phyloP scores from a whole-genome alignment of 352 stramenopile species.

The Hyaloperonospora arabidopsidis region DNA sequence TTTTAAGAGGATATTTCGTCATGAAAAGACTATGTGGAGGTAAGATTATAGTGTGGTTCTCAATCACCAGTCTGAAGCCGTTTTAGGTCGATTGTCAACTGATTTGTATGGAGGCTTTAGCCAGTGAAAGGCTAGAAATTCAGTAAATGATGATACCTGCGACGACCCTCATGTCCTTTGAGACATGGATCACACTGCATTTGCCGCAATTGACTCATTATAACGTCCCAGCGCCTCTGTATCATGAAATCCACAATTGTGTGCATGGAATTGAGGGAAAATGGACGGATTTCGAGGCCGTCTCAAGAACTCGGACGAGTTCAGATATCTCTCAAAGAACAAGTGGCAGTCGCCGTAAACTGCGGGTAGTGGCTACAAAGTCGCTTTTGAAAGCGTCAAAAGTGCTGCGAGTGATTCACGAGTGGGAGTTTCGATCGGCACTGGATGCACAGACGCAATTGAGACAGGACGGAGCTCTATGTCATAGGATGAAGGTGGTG shows the following conservation, averaged over 20 bases:
- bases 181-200: conserved; percentile 34
- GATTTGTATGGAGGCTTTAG: too few relatives aligned
- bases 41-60: too few relatives aligned
- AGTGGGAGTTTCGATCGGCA: conserved; percentile 37
- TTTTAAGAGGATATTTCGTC: too few relatives aligned
- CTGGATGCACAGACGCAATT: conserved; percentile 35
- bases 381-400: conserved; percentile 11
- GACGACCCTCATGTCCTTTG: too few relatives aligned
- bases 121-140: too few relatives aligned
- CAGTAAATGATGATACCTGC: too few relatives aligned
- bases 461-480: conserved; percentile 17
- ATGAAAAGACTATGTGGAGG: too few relatives aligned
- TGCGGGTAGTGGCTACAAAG: conserved; percentile 19
- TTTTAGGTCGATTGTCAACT: too few relatives aligned
- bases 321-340: neutral
- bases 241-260: conserved; percentile 31
- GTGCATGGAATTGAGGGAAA: conserved; percentile 16
- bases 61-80: too few relatives aligned
- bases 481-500: conserved; percentile 21
- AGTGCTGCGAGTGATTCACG: conserved; percentile 24
- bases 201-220: conserved; percentile 39
- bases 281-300: conserved; percentile 15
- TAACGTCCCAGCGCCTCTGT: conserved; percentile 24
- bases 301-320: conserved; percentile 9
- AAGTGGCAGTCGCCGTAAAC: conserved; percentile 12